phyloP scores from a whole-genome alignment of 371 early-diverging fungal species.

The Rhizomucor pusillus region DNA sequence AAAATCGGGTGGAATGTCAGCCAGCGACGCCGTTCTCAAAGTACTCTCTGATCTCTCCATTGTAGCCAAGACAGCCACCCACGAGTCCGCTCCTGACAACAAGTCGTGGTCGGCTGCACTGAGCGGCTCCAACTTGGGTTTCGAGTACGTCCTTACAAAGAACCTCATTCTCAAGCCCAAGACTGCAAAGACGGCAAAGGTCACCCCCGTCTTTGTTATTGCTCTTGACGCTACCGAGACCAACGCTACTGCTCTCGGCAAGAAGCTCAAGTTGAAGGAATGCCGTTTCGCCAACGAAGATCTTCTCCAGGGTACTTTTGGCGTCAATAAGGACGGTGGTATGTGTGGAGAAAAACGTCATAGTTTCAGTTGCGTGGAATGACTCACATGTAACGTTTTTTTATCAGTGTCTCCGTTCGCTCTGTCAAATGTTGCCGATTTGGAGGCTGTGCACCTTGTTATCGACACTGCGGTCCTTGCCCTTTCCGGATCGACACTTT shows the following conservation, averaged over 20 bases:
- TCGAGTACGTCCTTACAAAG: slow-evolving; percentile 49
- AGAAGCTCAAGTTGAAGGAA: slow-evolving; percentile 63
- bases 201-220: slow-evolving; percentile 63
- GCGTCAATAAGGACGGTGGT: slow-evolving; percentile 51
- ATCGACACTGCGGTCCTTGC: slow-evolving; percentile 53
- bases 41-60: slow-evolving; percentile 42
- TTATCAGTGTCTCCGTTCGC: slow-evolving; percentile 61
- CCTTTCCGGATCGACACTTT: slow-evolving; percentile 23
- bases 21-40: slow-evolving; percentile 32
- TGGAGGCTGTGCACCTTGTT: slow-evolving; percentile 54
- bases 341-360: too few species aligned
- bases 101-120: slow-evolving; percentile 55
- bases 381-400: too few species aligned
- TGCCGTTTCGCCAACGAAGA: slow-evolving; percentile 69
- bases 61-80: slow-evolving; percentile 42
- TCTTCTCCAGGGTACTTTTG: slow-evolving; percentile 51
- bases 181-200: slow-evolving; percentile 62
- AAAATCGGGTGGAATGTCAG: not conserved
- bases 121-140: slow-evolving; percentile 14
- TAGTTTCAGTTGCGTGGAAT: too few species aligned
- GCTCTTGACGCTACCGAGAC: slow-evolving; percentile 56
- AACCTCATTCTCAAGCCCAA: slow-evolving; percentile 74
- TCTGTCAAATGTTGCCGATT: slow-evolving; percentile 50
- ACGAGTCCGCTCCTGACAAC: slow-evolving; percentile 52
- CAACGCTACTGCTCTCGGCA: slow-evolving; percentile 53